phyloP scores from a whole-genome alignment of 2,329 filamentous ascomycete species.

The Coniochaeta sp. region DNA sequence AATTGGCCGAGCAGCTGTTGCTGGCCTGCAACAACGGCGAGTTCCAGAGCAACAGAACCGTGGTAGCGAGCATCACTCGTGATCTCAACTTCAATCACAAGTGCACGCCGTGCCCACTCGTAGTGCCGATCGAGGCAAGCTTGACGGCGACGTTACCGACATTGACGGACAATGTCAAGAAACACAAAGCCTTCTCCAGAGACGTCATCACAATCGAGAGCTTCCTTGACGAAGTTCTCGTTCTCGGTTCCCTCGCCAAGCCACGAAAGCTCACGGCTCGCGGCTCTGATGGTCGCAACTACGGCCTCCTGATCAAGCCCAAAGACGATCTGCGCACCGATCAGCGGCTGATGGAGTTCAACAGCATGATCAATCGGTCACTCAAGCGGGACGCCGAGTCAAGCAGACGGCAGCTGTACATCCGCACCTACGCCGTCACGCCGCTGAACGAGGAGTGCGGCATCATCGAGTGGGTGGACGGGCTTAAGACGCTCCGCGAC shows the following conservation, averaged over 20 bases:
- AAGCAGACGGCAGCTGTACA: slow-evolving; percentile 83
- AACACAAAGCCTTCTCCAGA: slow-evolving; percentile 79
- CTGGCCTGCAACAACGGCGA: slow-evolving; percentile 69
- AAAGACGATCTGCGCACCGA: slow-evolving; percentile 98
- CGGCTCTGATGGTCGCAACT: slow-evolving; percentile 80
- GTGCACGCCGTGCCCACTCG: slow-evolving; percentile 72
- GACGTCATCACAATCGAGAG: slow-evolving; percentile 76
- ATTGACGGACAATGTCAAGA: slow-evolving; percentile 61
- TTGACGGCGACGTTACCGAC: slow-evolving; percentile 76
- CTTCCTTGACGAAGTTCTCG: slow-evolving; percentile 82
- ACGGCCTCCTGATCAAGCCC: slow-evolving; percentile 91
- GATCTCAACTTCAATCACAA: slow-evolving; percentile 82
- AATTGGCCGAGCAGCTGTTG: slow-evolving; percentile 74
- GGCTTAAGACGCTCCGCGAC: slow-evolving; percentile 87
- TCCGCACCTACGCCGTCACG: slow-evolving; percentile 94
- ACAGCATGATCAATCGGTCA: slow-evolving; percentile 92
- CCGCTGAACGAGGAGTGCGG: slow-evolving; percentile 97
- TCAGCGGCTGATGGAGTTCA: slow-evolving; percentile 98
- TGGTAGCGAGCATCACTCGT: slow-evolving; percentile 63
- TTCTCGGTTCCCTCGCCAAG: slow-evolving; percentile 85
- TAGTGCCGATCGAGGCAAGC: slow-evolving; percentile 81
- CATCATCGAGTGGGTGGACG: slow-evolving; percentile 97
- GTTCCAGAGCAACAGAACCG: slow-evolving; percentile 62
- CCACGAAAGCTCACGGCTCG: slow-evolving; percentile 83
- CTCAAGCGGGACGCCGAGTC: slow-evolving; percentile 88